Evolutionary conservation across 805 yeast genomes (phyloP), one percentile per base, ranked within the genome.

Genomic region (Kluyveromyces aestuarii): DNA sequence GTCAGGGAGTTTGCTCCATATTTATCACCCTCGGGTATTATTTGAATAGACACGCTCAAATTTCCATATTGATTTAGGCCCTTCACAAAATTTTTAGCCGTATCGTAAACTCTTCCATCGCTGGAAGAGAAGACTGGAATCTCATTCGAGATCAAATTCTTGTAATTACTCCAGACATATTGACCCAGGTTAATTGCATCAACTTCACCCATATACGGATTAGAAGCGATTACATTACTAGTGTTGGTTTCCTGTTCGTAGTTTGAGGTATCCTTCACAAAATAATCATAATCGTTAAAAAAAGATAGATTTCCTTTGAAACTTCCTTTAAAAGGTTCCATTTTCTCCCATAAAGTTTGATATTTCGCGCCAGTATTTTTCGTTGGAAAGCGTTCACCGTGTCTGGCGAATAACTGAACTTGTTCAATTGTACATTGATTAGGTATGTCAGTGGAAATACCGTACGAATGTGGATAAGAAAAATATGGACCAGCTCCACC

Each of bases 311-410:
- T 79, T 2, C 84, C 84, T 30, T 61, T 63, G 53, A 69, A 69
- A 0, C 66, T 54, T 6, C 64, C 67, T 10, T 74, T 64, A 42
- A 51, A 57, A 41, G 51, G 52, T 8, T 50, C 38, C 1, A 58
- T 27, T 35, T 57, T 58, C 41, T 54, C 44, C 54, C 55, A 58
- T 8, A 55, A 48, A 16, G 53, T 51, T 40, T 59, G 61, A 56
- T 80, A 65, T 48, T 68, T 69, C 4, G 62, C 55, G 27, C 62
- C 67, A 2, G 72, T 67, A 11, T 69, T 65, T 2, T 55, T 62
- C 2, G 85, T 76, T 8, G 87, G 89, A 59, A 72, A 85, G 52
- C 95, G 70, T 62, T 86, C 93, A 18, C 93, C 95, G 59, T 87
- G 95, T 59, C 96, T 76, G 55, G 81, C 80, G 45, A 84, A 67